These are phyloP conservation scores for Boletales sp. DNA, from an alignment of 768 basidiomycete genomes.

Conservation along the genomic window DNA sequence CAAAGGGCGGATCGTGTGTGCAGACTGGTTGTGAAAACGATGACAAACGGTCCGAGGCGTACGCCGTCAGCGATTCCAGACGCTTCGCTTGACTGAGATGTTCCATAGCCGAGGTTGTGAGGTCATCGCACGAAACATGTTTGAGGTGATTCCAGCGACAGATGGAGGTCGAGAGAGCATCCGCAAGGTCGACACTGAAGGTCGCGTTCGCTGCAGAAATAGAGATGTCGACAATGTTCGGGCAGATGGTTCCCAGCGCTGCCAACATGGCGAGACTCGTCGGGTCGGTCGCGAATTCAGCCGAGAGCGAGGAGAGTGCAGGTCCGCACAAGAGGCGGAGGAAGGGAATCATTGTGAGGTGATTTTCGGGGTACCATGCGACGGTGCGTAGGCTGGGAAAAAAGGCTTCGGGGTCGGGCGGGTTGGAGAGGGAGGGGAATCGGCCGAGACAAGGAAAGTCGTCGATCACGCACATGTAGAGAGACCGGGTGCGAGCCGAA, in stretches of 20 bases:
- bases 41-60: conserved; percentile 8
- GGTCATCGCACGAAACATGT: conserved; percentile 21
- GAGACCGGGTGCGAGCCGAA: conserved; percentile 15
- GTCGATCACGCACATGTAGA: conserved; percentile 21
- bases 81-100: conserved; percentile 13
- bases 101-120: conserved; percentile 13
- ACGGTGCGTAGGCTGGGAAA: conserved; percentile 22
- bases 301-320: conserved; percentile 14
- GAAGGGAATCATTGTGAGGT: conserved; percentile 17
- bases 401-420: conserved; percentile 11
- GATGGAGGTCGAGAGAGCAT: conserved; percentile 17
- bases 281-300: conserved; percentile 17
- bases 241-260: conserved; percentile 12
- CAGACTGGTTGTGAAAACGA: conserved; percentile 5
- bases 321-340: conserved; percentile 24
- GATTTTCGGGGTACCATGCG: conserved; percentile 21
- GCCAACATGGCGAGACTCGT: conserved; percentile 14
- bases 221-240: conserved; percentile 17
- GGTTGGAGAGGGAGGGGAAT: conserved; percentile 11
- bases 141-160: conserved; percentile 18
- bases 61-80: conserved; percentile 15
- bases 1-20: not conserved
- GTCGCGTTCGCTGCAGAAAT: conserved; percentile 9
- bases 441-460: conserved; percentile 5
- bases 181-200: conserved; percentile 5